Percentiles rank a stretch among this genome's conserved stretches.
These are phyloP conservation scores for Gossypium lobatum DNA, from an alignment of 441 rosid species.

Conservation along the genomic window DNA sequence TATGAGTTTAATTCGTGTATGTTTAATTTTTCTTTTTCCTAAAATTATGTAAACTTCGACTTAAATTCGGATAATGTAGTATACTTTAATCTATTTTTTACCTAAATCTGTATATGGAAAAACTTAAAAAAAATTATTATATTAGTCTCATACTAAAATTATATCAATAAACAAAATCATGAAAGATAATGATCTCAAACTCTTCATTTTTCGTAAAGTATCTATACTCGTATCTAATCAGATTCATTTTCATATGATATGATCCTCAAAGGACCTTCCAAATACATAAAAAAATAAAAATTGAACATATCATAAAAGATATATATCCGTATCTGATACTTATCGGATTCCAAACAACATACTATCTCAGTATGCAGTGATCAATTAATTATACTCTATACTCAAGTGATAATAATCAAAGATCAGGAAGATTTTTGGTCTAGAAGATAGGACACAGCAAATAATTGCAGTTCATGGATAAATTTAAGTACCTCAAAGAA, in stretches of 20 bases:
- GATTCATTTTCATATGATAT: too few species aligned
- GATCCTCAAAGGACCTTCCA: too few species aligned
- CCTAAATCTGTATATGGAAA: too few species aligned
- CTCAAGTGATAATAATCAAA: background rate
- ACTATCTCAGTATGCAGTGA: background rate
- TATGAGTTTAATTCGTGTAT: background rate
- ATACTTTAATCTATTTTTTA: too few species aligned
- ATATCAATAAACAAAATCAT: background rate
- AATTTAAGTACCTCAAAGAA: conserved; percentile 34
- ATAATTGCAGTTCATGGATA: background rate
- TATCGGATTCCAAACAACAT: background rate
- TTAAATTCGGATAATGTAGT: too few species aligned
- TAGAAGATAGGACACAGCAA: background rate
- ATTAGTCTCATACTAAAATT: background rate
- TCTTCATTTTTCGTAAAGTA: too few species aligned
- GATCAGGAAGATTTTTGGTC: background rate
- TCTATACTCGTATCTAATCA: too few species aligned
- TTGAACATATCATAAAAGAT: background rate
- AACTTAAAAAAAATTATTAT: background rate
- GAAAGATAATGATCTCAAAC: background rate
- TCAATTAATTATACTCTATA: background rate
- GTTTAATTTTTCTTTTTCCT: background rate
- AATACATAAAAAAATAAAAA: background rate
- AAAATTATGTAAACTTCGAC: too few species aligned
- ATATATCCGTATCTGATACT: too few species aligned